These are phyloP conservation scores for Cystobasidium pallidum DNA, from an alignment of 1,284 basidiomycete species.

Conservation along the genomic window DNA sequence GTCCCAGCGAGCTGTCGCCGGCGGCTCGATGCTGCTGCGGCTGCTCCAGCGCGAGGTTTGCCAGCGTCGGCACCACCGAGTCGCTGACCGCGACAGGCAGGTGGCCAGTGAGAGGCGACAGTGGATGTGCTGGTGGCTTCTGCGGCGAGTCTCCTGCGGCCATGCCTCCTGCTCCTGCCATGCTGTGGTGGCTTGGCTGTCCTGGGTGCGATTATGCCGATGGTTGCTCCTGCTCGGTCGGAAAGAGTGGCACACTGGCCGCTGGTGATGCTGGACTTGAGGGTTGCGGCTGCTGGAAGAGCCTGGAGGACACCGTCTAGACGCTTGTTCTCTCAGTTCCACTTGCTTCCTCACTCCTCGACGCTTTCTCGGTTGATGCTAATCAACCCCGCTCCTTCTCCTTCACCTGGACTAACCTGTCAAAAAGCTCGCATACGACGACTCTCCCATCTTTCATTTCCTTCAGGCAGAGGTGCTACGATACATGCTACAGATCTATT, in stretches of 20 bases:
- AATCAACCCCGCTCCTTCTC: background rate
- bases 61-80: constrained; percentile 9
- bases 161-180: background rate
- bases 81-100: constrained; percentile 1
- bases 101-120: constrained; percentile 1
- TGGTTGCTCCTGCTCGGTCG: too few relatives aligned
- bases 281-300: background rate
- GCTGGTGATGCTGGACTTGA: background rate
- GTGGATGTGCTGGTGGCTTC: background rate
- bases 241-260: too few relatives aligned
- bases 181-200: background rate
- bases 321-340: background rate
- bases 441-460: background rate
- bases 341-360: background rate
- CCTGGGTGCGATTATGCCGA: background rate
- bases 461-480: background rate
- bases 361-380: background rate
- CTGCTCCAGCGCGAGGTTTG: constrained; percentile 13
- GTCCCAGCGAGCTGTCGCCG: background rate
- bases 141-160: background rate
- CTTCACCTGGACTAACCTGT: too few relatives aligned
- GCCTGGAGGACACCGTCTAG: background rate
- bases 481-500: too few relatives aligned
- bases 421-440: background rate
- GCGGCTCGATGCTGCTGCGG: background rate